Evolutionary conservation across 495 filamentous ascomycete species (phyloP).

Genomic region (Terfezia boudieri): DNA sequence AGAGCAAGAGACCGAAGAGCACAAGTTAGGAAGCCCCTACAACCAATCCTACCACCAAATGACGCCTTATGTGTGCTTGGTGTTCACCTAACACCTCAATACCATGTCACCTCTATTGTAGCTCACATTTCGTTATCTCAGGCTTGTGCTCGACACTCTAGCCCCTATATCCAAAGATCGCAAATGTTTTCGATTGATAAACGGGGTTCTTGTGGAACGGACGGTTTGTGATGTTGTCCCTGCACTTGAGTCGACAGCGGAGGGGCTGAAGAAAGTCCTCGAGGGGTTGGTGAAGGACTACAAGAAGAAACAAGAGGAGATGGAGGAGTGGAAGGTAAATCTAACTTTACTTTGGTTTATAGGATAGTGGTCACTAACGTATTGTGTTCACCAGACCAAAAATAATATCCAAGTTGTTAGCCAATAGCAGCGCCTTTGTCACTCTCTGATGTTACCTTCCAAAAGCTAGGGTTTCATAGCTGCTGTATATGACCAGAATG

Average conservation of each 20-base stretch:
- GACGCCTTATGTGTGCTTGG: not conserved
- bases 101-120: not conserved
- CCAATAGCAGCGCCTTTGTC: conserved; percentile 4
- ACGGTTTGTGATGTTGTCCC: conserved; percentile 83
- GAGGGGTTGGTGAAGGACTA: conserved; percentile 94
- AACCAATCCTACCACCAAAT: conserved; percentile 1
- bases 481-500: too few species aligned
- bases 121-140: conserved; percentile 19
- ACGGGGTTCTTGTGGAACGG: conserved; percentile 83
- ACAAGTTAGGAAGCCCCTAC: conserved; percentile 46
- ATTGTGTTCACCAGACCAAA: conserved; percentile 48
- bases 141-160: conserved; percentile 88
- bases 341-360: conserved; percentile 2
- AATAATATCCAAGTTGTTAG: conserved; percentile 88
- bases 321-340: conserved; percentile 95
- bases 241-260: conserved; percentile 77
- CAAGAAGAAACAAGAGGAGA: conserved; percentile 76
- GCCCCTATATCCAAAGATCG: conserved; percentile 61
- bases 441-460: not conserved
- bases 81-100: not conserved
- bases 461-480: conserved; percentile 5
- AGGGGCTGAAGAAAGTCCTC: conserved; percentile 86
- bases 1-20: conserved; percentile 90
- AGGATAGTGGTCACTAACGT: not conserved
- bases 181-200: conserved; percentile 98